Evolutionary conservation across 2,329 filamentous ascomycete species (phyloP).

Genomic region (Aspergillus unguis): DNA sequence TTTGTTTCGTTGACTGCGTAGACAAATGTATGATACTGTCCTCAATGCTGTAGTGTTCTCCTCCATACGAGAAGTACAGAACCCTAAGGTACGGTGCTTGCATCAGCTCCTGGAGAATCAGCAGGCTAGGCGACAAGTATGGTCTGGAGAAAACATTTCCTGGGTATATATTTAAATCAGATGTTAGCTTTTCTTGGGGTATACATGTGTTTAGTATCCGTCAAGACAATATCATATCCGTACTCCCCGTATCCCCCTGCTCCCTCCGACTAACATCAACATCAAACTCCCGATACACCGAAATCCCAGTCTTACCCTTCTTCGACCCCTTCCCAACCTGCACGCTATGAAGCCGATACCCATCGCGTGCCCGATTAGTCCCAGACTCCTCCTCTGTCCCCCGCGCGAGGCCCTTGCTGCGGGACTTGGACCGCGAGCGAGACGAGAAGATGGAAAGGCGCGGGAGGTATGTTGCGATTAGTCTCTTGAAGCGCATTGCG

Average conservation of each 20-base stretch:
- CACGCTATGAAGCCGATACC: neutral
- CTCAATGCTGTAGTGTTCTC: no score
- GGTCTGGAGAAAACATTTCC: no score
- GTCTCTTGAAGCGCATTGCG: constrained; percentile 16
- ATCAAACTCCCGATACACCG: neutral
- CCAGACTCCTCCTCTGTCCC: neutral
- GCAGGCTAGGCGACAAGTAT: no score
- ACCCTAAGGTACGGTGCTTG: no score
- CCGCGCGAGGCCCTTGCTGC: neutral
- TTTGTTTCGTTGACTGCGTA: no score
- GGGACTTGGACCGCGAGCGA: neutral
- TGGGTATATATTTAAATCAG: no score
- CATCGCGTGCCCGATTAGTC: neutral
- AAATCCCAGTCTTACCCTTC: neutral
- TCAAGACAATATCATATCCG: neutral
- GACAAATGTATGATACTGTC: no score
- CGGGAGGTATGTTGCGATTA: constrained; percentile 12
- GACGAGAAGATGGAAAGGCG: constrained; percentile 8
- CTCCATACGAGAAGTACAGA: no score
- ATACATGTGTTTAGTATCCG: no score
- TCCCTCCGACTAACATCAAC: neutral
- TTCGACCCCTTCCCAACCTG: neutral
- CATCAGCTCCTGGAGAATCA: no score
- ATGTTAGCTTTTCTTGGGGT: no score
- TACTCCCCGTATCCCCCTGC: neutral